Percentiles rank a stretch among this genome's conserved stretches.
Conservation (phyloP, 208 protist species). For the Angomonas deanei region DNA sequence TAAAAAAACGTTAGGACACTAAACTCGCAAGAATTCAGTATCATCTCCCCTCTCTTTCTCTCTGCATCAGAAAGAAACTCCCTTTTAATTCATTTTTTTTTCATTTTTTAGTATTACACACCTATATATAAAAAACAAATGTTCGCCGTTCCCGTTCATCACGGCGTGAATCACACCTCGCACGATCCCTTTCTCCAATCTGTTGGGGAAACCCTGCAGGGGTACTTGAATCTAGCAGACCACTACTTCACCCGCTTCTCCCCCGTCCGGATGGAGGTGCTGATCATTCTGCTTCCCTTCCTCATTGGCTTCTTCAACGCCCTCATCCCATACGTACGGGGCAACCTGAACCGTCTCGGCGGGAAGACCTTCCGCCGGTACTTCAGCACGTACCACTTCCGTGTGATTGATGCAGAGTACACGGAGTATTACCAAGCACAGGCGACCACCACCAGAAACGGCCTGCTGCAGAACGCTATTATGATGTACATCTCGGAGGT, state of each 20-base stretch:
- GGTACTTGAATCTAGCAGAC: neutral
- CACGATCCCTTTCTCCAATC: neutral
- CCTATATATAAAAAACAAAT: too few relatives aligned
- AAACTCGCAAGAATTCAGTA: too few relatives aligned
- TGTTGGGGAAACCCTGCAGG: neutral
- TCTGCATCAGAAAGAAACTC: too few relatives aligned
- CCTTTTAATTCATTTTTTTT: too few relatives aligned
- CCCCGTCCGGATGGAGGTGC: neutral
- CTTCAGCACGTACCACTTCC: neutral
- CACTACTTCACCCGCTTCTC: neutral
- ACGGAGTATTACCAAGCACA: too few relatives aligned
- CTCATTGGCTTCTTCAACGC: conserved; percentile 14
- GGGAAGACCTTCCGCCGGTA: neutral
- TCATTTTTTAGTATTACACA: too few relatives aligned
- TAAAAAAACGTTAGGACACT: too few relatives aligned
- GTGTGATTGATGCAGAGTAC: too few relatives aligned
- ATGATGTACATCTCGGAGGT: conserved; percentile 39
- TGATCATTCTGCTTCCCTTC: conserved; percentile 19
- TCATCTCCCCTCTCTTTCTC: too few relatives aligned
- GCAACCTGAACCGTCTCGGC: neutral
- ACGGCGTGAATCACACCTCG: too few relatives aligned
- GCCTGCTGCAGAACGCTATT: conserved; percentile 62
- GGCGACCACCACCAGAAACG: conserved; percentile 38
- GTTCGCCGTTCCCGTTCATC: too few relatives aligned
- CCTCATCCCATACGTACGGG: conserved; percentile 12